Evolutionary conservation across 2,329 filamentous ascomycete genomes (phyloP), one percentile per base, ranked within the genome.

Genomic region (Aspergillus proliferans): DNA sequence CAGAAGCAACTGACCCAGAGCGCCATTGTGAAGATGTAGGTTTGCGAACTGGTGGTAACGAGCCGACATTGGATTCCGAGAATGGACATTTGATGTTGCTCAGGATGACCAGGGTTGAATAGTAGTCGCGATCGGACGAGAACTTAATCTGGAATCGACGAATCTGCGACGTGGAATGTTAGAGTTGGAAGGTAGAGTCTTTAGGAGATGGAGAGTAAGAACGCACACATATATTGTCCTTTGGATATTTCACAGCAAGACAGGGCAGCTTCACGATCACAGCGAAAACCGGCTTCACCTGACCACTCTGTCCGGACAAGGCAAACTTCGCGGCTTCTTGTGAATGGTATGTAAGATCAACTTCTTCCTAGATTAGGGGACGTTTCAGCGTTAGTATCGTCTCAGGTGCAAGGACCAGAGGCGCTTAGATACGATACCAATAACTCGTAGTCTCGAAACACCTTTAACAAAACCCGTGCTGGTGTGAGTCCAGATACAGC

Each of bases 131-230:
- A 38, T 69, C 64, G 1, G 59, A 64, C 1, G 58, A 56, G 46
- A 75, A 74, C 47, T 72, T 74, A 50, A 75, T 61, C 48, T 76
- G 73, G 18, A 76, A 73, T 6, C 73, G 69, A 24, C 70, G 69
- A 15, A 70, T 58, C 73, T 76, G 50, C 10, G 10, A 6, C 18
- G 6, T 8, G 5, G 18, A 40, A 10, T 19, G 2, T 22, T 34
- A 3, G 54, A 53, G 39, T 50, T 51, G 43, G 53, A 60, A 66
- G 67, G 59, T 62, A 58, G 56, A 59, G 52, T 47, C 56, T 55
- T 49, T 47, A 49, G 55, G 49, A 54, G 71, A 75, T 52, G 10
- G 12, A 6, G 12, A 43, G 7, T 21, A 2, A 21, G 33, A 3
- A 54, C 55, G 40, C 51, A 52, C 45, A 53, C 60, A 67, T 67